Evolutionary conservation across 371 early-diverging fungal genomes (phyloP).

Genomic region (Apophysomyces variabilis): DNA sequence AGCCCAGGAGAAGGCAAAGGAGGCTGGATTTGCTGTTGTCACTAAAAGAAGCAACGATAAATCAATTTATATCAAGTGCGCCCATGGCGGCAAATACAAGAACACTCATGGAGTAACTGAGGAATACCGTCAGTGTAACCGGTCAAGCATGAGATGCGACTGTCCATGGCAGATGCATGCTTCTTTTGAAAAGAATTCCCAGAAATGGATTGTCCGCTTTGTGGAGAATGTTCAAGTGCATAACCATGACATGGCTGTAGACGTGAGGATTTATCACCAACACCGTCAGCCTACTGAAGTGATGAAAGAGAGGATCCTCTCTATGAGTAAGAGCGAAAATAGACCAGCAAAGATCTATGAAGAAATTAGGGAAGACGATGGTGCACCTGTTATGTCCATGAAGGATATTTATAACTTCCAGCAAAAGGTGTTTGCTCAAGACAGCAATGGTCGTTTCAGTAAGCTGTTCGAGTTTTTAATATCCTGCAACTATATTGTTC

Average conservation of each 20-base stretch:
- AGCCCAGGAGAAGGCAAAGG: not conserved
- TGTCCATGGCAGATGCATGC: not conserved
- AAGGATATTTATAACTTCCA: too few relatives aligned
- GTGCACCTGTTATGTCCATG: not conserved
- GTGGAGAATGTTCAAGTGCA: not conserved
- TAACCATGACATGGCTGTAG: not conserved
- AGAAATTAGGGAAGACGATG: conserved; percentile 1
- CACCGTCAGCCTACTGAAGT: not conserved
- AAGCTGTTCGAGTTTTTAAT: not conserved
- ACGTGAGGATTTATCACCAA: not conserved
- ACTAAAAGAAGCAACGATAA: not conserved
- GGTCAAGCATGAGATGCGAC: not conserved
- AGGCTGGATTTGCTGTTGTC: not conserved
- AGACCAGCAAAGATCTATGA: not conserved
- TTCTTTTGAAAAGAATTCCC: not conserved
- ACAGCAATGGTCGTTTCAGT: not conserved
- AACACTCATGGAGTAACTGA: not conserved
- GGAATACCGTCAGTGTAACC: not conserved
- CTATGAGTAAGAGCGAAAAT: not conserved
- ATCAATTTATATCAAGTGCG: not conserved
- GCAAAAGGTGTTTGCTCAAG: too few relatives aligned
- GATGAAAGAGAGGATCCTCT: not conserved
- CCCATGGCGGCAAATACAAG: not conserved
- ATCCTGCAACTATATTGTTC: not conserved
- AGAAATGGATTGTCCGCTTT: not conserved